Base-by-base conservation (phyloP, 306 rosid genomes). In the Cicer cuneatum region DNA sequence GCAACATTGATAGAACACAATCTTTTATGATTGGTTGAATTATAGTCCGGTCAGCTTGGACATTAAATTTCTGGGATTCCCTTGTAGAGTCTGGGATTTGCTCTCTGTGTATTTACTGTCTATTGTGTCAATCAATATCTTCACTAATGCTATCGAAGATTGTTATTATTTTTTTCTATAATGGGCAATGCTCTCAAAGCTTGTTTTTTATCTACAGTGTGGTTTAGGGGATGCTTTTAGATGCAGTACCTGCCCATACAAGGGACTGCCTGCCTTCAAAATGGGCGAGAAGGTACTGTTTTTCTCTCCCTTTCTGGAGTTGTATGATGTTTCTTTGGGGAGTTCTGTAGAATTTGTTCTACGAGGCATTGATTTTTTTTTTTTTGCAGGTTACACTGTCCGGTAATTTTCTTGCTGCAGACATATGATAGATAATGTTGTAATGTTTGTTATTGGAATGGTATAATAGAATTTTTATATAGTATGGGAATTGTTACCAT, bases 171-270 rank as follows among this genome's bases (percentile, higher is more conserved):
- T 37, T 8, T 2, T 48, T 16, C 58, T 10, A 5, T 53, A 52
- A 47, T 74, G 57, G 68, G 14, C 66, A 38, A 71, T 75, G 18
- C 53, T 73, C 85, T 86, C 14, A 85, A 73, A 76, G 71, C 14
- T 75, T 75, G 66, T 66, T 21, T 80, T 42, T 78, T 4, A 72
- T 56, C 61, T 86, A 84, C 95, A 94, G 99, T 94, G 99, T 87
- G 97, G 97, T 7, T 84, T 94, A 8, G 97, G 99, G 39, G 99
- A 94, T 81, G 99, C 99, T 69, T 94, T 94, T 71, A 92, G 99
- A 75, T 94, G 99, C 78, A 12, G 89, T 68, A 87, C 98, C 5
- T 94, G 99, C 80, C 99, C 99, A 24, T 94, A 92, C 88, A 94
- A 90, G 83, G 99, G 99, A 53, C 92, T 94, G 73, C 96, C 97